These are phyloP conservation scores for Colletotrichum kahawae DNA, from an alignment of 2,329 filamentous ascomycete genomes.

Conservation along the genomic window DNA sequence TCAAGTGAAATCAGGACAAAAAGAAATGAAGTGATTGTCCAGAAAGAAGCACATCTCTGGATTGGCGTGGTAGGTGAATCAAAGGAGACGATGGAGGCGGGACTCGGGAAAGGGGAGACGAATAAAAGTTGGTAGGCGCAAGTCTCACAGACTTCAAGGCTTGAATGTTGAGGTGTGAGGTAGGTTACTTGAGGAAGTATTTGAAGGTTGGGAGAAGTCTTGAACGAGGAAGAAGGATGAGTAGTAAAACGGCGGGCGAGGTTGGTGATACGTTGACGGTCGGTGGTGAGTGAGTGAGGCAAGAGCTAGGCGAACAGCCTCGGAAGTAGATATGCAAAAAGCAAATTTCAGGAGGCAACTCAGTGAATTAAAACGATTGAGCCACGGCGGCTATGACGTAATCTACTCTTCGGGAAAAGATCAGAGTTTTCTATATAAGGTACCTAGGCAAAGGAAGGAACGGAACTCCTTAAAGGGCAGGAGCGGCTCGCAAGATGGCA, in stretches of 20 bases:
- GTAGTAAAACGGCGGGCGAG: not conserved
- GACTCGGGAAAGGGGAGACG: not conserved
- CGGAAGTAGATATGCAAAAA: not conserved
- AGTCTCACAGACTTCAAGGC: rapidly evolving
- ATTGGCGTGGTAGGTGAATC: not conserved
- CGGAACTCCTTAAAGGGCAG: not conserved
- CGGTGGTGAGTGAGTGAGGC: not conserved
- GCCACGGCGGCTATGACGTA: not conserved
- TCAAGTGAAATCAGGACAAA: not conserved
- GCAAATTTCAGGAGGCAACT: not conserved
- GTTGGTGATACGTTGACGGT: not conserved
- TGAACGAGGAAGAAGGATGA: not conserved
- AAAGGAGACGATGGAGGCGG: not conserved
- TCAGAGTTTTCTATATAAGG: not conserved
- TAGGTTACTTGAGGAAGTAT: not conserved
- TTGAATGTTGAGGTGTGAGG: not conserved
- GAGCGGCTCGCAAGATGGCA: not conserved
- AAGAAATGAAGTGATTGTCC: not conserved
- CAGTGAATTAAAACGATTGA: not conserved
- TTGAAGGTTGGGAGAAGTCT: not conserved
- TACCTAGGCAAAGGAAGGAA: not conserved
- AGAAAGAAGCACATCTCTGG: not conserved
- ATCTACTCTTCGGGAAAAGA: not conserved
- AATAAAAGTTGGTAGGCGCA: not conserved
- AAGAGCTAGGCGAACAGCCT: not conserved